These are phyloP conservation scores for Diaporthe batatas DNA, from an alignment of 2,329 filamentous ascomycete species.

Conservation along the genomic window DNA sequence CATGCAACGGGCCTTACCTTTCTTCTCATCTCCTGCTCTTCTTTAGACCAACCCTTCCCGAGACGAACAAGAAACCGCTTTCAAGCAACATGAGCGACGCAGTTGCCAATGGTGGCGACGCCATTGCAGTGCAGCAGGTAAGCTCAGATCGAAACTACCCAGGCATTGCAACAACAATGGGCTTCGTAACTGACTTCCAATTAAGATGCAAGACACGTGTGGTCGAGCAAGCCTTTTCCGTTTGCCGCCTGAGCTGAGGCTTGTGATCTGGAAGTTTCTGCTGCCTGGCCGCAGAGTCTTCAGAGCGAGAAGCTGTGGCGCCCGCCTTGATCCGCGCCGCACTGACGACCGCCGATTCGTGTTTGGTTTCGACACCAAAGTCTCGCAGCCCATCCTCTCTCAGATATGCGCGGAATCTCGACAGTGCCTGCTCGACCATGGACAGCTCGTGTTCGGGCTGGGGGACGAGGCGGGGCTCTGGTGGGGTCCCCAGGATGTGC, in stretches of 20 bases:
- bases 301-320: not conserved
- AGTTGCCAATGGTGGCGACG: not conserved
- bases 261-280: constrained; percentile 9
- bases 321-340: not conserved
- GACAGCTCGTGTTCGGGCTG: constrained; percentile 1
- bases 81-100: constrained; percentile 1
- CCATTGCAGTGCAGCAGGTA: not conserved
- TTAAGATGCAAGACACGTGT: not conserved
- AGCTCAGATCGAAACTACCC: not conserved
- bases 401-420: constrained; percentile 12
- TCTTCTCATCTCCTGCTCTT: not conserved
- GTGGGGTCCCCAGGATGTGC: constrained; percentile 2
- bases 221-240: not conserved
- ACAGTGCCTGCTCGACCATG: not conserved
- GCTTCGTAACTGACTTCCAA: not conserved
- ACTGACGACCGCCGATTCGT: not conserved
- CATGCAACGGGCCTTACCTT: no score
- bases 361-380: constrained; percentile 12
- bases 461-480: not conserved
- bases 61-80: not conserved
- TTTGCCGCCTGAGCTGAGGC: constrained; percentile 9
- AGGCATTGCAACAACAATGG: no score
- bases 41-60: not conserved
- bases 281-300: not conserved
- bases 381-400: constrained; percentile 17